Evolutionary conservation across 371 early-diverging fungal species (phyloP).

Genomic region (Mucor saturninus): DNA sequence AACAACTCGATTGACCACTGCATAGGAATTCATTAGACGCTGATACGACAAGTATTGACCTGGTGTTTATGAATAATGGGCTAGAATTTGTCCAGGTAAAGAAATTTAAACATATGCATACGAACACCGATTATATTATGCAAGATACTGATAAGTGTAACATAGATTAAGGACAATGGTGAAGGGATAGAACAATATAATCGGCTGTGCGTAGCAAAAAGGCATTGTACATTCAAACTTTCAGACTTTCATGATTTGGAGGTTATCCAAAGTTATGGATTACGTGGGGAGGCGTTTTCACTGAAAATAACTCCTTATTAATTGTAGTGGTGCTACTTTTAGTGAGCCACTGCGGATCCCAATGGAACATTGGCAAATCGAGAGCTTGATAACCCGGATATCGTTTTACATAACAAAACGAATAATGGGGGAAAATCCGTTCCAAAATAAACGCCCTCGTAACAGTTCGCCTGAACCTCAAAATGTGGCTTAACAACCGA

Average conservation of each 20-base stretch:
- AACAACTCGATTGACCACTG: slow-evolving; percentile 2
- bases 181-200: slow-evolving; percentile 57
- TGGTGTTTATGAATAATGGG: slow-evolving; percentile 43
- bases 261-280: slow-evolving; percentile 66
- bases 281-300: slow-evolving; percentile 66
- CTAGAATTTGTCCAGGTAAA: slow-evolving; percentile 39
- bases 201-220: slow-evolving; percentile 43
- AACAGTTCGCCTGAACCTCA: neutral
- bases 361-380: neutral
- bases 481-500: no score
- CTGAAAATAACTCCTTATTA: no score
- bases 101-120: no score
- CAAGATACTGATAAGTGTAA: neutral
- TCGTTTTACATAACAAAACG: neutral
- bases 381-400: neutral
- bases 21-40: slow-evolving; percentile 59
- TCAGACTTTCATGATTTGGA: slow-evolving; percentile 60
- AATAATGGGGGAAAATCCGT: no score
- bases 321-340: no score
- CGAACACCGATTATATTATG: neutral
- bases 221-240: slow-evolving; percentile 80
- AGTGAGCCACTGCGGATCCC: neutral
- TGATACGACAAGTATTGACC: slow-evolving; percentile 40
- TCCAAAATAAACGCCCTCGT: neutral
- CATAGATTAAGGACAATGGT: slow-evolving; percentile 65